Conservation (phyloP, 768 basidiomycete species). For the Leccinum subgranulosum region DNA sequence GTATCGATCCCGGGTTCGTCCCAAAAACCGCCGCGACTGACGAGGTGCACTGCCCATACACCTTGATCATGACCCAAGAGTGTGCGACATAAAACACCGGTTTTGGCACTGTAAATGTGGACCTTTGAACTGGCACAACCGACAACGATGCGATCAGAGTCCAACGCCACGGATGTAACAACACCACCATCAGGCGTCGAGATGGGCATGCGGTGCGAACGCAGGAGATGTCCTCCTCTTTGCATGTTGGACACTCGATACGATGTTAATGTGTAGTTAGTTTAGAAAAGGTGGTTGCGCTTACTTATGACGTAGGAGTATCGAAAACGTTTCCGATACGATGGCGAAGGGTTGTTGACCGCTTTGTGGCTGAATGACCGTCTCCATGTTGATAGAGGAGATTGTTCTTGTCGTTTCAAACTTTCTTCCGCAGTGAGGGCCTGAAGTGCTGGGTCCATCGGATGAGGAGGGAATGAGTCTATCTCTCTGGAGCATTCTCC, state of each 20-base stretch:
- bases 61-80: conserved; percentile 83
- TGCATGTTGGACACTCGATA: conserved; percentile 76
- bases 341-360: conserved; percentile 21
- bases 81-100: conserved; percentile 73
- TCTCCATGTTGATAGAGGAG: conserved; percentile 24
- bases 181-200: conserved; percentile 52
- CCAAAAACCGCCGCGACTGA: conserved; percentile 60
- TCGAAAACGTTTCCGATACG: conserved; percentile 71
- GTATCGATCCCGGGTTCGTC: conserved; percentile 15
- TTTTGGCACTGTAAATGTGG: conserved; percentile 77
- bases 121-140: conserved; percentile 85
- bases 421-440: conserved; percentile 34
- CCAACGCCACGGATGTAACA: conserved; percentile 85
- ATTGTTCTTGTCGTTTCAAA: conserved; percentile 27
- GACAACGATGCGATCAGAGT: conserved; percentile 80
- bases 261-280: neutral
- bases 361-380: conserved; percentile 10
- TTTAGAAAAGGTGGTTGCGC: conserved; percentile 19
- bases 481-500: conserved; percentile 35
- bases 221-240: conserved; percentile 66
- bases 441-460: conserved; percentile 42
- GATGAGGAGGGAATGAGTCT: conserved; percentile 32
- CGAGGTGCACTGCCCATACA: conserved; percentile 89
- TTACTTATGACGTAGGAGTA: conserved; percentile 67
- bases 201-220: conserved; percentile 54